Percentiles rank a stretch among this genome's conserved stretches.
Evolutionary conservation across 2,329 filamentous ascomycete genomes (phyloP).

Genomic region (Arthrobotrys megalospora): DNA sequence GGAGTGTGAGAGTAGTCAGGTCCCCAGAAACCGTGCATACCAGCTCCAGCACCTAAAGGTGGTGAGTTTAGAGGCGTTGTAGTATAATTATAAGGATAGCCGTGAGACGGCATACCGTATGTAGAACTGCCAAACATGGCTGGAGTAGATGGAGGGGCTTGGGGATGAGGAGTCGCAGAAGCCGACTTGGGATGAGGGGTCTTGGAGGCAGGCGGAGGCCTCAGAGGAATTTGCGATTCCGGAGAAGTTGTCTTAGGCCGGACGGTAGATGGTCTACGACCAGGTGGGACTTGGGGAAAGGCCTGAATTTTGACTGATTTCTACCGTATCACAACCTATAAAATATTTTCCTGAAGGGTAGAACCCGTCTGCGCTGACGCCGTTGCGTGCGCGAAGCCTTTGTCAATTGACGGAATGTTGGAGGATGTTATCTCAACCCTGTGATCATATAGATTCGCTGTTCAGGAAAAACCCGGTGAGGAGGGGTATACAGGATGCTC

Average conservation of each 20-base stretch:
- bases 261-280: constrained; percentile 61
- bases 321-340: constrained; percentile 58
- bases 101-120: constrained; percentile 61
- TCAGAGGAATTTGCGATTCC: constrained; percentile 59
- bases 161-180: constrained; percentile 58
- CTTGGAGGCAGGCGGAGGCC: constrained; percentile 59
- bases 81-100: constrained; percentile 61
- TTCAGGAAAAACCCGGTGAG: constrained; percentile 12
- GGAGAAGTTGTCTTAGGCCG: constrained; percentile 61
- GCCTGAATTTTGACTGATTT: constrained; percentile 62
- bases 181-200: constrained; percentile 61
- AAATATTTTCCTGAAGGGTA: constrained; percentile 53
- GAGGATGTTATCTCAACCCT: constrained; percentile 54
- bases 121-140: constrained; percentile 60
- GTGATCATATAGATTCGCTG: constrained; percentile 48
- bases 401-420: constrained; percentile 40
- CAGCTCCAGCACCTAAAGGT: constrained; percentile 61
- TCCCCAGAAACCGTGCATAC: constrained; percentile 60
- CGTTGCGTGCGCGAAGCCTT: constrained; percentile 51
- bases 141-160: constrained; percentile 56
- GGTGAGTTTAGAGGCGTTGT: constrained; percentile 61
- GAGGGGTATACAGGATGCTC: constrained; percentile 27
- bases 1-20: constrained; percentile 60
- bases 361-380: constrained; percentile 57
- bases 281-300: constrained; percentile 57